Evolutionary conservation across 257 asterid genomes (phyloP).

Genomic region (Eucommia ulmoides): DNA sequence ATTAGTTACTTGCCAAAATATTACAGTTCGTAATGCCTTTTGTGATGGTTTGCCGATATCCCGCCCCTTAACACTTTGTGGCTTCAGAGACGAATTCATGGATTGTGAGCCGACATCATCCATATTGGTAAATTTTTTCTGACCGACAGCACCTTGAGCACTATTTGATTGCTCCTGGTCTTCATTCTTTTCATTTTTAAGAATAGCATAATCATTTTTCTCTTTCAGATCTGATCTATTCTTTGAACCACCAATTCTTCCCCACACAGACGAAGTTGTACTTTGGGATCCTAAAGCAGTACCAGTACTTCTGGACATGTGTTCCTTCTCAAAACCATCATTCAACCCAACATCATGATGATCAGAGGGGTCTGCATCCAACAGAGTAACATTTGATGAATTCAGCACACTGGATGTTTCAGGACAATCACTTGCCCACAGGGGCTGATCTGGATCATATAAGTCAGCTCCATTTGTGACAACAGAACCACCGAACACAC

Average conservation of each 20-base stretch:
- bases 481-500: constrained; percentile 38
- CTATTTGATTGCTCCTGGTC: constrained; percentile 25
- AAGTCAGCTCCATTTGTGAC: constrained; percentile 55
- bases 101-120: constrained; percentile 30
- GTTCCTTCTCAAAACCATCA: constrained; percentile 42
- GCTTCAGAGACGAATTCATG: constrained; percentile 37
- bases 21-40: constrained; percentile 73
- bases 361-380: constrained; percentile 32
- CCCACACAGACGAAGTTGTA: constrained; percentile 50
- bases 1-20: too few species aligned
- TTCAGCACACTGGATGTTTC: constrained; percentile 48
- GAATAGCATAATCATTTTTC: constrained; percentile 31
- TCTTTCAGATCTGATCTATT: constrained; percentile 33
- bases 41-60: constrained; percentile 48
- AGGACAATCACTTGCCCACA: constrained; percentile 63
- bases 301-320: constrained; percentile 22
- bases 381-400: constrained; percentile 29
- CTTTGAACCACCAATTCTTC: constrained; percentile 47
- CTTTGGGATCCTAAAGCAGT: constrained; percentile 44
- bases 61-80: constrained; percentile 35
- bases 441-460: constrained; percentile 98
- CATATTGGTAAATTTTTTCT: constrained; percentile 26
- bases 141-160: constrained; percentile 23
- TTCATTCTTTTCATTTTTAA: constrained; percentile 23
- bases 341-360: constrained; percentile 23